These are phyloP conservation scores for Brassica hybrid DNA, from an alignment of 441 rosid genomes.

Conservation along the genomic window DNA sequence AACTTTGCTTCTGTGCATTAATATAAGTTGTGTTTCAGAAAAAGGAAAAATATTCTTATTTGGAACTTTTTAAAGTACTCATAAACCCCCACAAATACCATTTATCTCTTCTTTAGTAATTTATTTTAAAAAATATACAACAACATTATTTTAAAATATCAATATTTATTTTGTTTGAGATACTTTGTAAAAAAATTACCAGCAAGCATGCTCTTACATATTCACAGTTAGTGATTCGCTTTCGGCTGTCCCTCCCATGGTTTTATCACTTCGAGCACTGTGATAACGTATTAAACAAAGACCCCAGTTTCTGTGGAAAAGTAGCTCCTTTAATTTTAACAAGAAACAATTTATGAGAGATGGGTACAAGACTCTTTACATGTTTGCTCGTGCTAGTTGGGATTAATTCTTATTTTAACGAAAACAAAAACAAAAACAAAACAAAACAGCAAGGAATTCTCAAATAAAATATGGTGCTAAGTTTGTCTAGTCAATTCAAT, in stretches of 20 bases:
- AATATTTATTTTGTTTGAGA: too few species aligned
- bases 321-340: not conserved
- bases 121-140: too few species aligned
- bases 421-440: not conserved
- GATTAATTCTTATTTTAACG: not conserved
- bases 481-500: constrained; percentile 25
- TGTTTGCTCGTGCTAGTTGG: not conserved
- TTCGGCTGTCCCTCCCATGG: constrained; percentile 4
- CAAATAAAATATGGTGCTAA: constrained; percentile 12
- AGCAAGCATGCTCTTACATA: not conserved
- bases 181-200: too few species aligned
- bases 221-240: constrained; percentile 9
- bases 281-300: constrained; percentile 14
- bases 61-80: too few species aligned
- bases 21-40: too few species aligned
- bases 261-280: constrained; percentile 30
- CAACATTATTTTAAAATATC: not conserved
- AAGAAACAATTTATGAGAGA: constrained; percentile 2
- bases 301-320: constrained; percentile 19
- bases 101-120: too few species aligned
- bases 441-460: not conserved
- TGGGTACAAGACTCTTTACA: constrained; percentile 3
- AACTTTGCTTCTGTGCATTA: too few species aligned
- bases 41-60: too few species aligned
- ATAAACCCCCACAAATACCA: too few species aligned